Conservation (phyloP, 1,284 basidiomycete genomes). For the Bjerkandera adusta region DNA sequence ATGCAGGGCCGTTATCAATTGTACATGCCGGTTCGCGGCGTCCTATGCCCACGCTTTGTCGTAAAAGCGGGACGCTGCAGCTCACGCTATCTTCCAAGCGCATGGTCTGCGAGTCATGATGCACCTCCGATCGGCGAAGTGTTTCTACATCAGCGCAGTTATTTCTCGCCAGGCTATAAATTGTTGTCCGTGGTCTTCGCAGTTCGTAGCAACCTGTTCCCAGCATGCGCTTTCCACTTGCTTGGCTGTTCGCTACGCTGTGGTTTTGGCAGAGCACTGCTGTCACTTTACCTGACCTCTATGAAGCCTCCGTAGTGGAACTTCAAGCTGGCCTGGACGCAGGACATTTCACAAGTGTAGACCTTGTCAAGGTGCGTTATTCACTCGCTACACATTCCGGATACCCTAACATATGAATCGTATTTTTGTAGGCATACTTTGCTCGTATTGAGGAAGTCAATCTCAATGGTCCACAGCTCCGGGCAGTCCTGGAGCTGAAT, state of each 20-base stretch:
- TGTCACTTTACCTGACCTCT: slow-evolving; percentile 48
- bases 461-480: slow-evolving; percentile 53
- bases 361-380: slow-evolving; percentile 57
- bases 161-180: too few species aligned
- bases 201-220: too few species aligned
- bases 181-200: too few species aligned
- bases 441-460: slow-evolving; percentile 73
- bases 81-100: too few species aligned
- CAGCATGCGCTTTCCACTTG: background rate
- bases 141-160: too few species aligned
- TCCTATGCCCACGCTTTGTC: too few species aligned
- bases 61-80: too few species aligned
- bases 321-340: slow-evolving; percentile 43
- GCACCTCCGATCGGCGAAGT: too few species aligned
- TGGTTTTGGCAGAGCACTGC: background rate
- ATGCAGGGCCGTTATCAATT: too few species aligned
- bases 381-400: background rate
- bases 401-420: background rate
- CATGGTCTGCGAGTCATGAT: too few species aligned
- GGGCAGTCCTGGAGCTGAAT: slow-evolving; percentile 64
- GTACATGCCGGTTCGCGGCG: too few species aligned
- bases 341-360: slow-evolving; percentile 58
- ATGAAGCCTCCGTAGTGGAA: slow-evolving; percentile 59
- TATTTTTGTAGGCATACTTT: slow-evolving; percentile 53
- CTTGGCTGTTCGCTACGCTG: background rate